A percentile compares a stretch with the other conserved stretches of the same genome.
Conservation (phyloP, 345 rosid genomes). For the Aethionema arabicum region DNA sequence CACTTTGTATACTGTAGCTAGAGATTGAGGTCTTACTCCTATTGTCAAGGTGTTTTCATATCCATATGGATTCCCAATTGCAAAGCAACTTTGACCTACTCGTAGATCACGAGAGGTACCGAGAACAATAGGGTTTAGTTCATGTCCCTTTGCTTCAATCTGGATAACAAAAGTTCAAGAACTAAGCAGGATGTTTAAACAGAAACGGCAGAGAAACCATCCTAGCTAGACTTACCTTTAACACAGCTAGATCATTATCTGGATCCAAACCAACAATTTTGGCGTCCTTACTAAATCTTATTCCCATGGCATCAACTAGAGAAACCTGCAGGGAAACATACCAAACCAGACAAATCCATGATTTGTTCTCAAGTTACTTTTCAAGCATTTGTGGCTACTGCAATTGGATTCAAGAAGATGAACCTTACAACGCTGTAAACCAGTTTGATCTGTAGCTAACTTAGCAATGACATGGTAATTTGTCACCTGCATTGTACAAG, state of each 20-base stretch:
- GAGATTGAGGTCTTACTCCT: constrained; percentile 55
- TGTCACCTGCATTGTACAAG: constrained; percentile 54
- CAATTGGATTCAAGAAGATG: constrained; percentile 18
- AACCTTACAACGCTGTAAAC: constrained; percentile 87
- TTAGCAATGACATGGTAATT: constrained; percentile 84
- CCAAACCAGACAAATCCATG: neutral
- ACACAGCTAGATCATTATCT: constrained; percentile 76
- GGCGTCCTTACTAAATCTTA: constrained; percentile 60
- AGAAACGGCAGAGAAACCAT: neutral
- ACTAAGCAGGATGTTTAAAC: neutral
- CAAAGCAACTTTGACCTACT: constrained; percentile 84
- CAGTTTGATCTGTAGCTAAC: constrained; percentile 68
- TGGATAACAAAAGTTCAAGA: constrained; percentile 18
- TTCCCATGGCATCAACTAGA: constrained; percentile 66
- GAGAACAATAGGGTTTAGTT: constrained; percentile 64
- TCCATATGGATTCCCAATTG: constrained; percentile 89
- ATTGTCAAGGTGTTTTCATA: constrained; percentile 91
- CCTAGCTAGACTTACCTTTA: constrained; percentile 47
- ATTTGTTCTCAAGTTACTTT: neutral
- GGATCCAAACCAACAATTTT: constrained; percentile 74
- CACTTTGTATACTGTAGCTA: neutral
- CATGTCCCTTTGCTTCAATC: constrained; percentile 69
- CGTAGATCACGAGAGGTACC: constrained; percentile 71
- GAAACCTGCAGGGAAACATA: constrained; percentile 42
- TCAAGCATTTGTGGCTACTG: neutral